Conservation (phyloP, 2,329 filamentous ascomycete species). For the Fusarium nanum region DNA sequence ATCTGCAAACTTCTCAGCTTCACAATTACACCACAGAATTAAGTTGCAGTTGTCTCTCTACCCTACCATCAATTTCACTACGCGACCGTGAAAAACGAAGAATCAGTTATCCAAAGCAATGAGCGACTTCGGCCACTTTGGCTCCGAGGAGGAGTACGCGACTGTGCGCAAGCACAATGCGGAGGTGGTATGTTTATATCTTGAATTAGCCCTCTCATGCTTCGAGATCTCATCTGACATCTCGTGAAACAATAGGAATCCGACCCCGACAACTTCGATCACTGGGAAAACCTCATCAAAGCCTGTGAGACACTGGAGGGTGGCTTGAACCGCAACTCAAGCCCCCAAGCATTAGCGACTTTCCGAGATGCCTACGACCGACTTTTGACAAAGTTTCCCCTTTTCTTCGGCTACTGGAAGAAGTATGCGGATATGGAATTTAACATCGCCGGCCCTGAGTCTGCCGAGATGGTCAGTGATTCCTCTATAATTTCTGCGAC, state of each 20-base stretch:
- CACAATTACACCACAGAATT: constrained; percentile 14
- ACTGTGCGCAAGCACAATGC: constrained; percentile 82
- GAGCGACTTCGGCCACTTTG: constrained; percentile 77
- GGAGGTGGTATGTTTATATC: constrained; percentile 72
- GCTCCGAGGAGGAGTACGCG: constrained; percentile 82
- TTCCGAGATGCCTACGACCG: constrained; percentile 90
- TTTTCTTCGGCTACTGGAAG: constrained; percentile 99
- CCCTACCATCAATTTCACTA: constrained; percentile 19
- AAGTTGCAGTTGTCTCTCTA: background rate
- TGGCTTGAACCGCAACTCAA: constrained; percentile 95
- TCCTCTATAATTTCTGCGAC: background rate
- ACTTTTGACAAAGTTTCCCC: constrained; percentile 92
- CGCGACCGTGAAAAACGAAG: constrained; percentile 19
- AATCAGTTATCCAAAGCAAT: constrained; percentile 56
- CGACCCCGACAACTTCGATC: constrained; percentile 91
- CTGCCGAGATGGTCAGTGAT: constrained; percentile 88
- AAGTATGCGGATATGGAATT: constrained; percentile 99
- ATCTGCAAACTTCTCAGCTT: constrained; percentile 37
- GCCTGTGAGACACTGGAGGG: constrained; percentile 88
- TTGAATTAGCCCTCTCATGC: background rate
- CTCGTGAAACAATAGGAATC: constrained; percentile 57
- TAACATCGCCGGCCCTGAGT: constrained; percentile 94
- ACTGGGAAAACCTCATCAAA: constrained; percentile 92
- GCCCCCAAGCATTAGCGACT: constrained; percentile 88
- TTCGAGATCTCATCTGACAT: constrained; percentile 38